These are phyloP conservation scores for Stramenopiles sp. DNA, from an alignment of 352 stramenopile genomes.

Conservation along the genomic window DNA sequence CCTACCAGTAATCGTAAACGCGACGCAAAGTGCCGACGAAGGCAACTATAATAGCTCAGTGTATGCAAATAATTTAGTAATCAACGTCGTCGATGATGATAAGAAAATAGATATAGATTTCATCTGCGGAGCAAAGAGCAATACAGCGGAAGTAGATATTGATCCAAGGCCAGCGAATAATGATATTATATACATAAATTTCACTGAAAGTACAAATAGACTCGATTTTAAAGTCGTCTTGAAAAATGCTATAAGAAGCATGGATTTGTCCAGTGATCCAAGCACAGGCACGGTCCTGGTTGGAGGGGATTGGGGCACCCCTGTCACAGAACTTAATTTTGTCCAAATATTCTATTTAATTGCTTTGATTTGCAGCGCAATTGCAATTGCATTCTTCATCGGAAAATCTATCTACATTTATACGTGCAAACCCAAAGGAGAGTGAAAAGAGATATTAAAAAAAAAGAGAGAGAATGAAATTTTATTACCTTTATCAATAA, in stretches of 20 bases:
- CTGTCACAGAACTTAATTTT: not conserved
- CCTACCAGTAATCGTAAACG: no score
- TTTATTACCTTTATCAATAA: no score
- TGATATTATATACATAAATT: no score
- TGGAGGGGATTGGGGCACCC: not conserved
- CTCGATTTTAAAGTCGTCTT: not conserved
- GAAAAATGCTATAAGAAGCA: not conserved
- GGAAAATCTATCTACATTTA: not conserved
- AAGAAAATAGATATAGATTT: no score
- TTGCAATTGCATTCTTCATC: not conserved
- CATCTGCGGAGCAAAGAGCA: no score
- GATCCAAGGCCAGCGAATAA: no score
- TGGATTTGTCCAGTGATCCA: not conserved
- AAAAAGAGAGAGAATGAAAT: not conserved
- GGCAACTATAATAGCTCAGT: no score
- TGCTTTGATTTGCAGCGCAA: not conserved
- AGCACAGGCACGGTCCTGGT: not conserved
- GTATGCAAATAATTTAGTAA: no score
- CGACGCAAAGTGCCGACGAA: no score
- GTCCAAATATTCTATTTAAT: conserved; percentile 1
- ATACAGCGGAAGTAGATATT: no score
- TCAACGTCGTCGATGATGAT: no score
- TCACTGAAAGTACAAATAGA: no score
- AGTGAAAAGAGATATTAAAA: not conserved
- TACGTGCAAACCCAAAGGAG: not conserved